Evolutionary conservation across 257 asterid genomes (phyloP), one percentile per base, ranked within the genome.

Genomic region (Solanum pennellii): DNA sequence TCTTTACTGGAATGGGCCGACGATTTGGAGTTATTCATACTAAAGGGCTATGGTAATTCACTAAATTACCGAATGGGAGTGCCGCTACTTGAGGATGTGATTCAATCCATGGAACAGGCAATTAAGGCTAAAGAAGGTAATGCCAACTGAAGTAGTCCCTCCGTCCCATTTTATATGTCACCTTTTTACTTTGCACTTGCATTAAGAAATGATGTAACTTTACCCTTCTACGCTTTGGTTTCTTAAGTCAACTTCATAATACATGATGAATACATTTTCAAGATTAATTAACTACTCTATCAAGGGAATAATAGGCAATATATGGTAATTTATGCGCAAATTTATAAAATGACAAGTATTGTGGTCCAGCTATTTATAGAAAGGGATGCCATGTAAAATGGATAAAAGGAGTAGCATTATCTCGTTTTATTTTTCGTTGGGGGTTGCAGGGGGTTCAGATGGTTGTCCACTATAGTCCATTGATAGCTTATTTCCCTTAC

Each of bases 71-170:
- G 89, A 79, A 97, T 97, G 99, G 99, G 99, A 87, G 98, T 93
- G 88, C 98, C 99, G 13, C 91, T 97, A 91, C 98, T 97, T 88
- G 92, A 90, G 88, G 99, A 97, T 93, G 98, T 97, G 45, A 88
- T 97, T 88, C 97, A 90, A 91, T 96, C 99, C 11, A 97, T 97
- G 99, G 98, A 97, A 88, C 94, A 93, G 89, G 99, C 98, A 90
- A 94, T 97, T 65, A 94, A 90, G 89, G 96, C 94, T 86, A 92
- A 89, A 65, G 98, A 97, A 95, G 96, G 99, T 94, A 89, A 83
- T 23, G 41, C 39, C 23, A 20, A 49, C 20, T 82, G 85, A 82
- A 29, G 66, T 33, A 33, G 35, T 33, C 35, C 35, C 35, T 33
- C 35, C 35, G 5, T 33, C 35, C 35, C 35, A 33, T 33, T 33